A percentile compares a stretch with the other conserved stretches of the same genome.
These are phyloP conservation scores for Debaryomyces coudertii DNA, from an alignment of 1,139 yeast species.

Conservation along the genomic window DNA sequence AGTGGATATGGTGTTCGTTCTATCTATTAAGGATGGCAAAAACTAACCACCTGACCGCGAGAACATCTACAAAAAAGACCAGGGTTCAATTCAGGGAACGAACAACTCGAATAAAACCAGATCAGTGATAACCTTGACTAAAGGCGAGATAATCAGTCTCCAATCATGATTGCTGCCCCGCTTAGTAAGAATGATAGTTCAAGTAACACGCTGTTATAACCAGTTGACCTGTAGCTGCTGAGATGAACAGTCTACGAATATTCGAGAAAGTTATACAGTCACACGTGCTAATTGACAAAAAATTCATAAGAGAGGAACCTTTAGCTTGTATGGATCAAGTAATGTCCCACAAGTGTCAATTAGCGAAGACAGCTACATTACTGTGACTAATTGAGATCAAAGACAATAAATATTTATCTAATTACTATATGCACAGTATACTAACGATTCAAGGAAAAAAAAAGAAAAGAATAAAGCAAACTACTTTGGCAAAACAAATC, in stretches of 20 bases:
- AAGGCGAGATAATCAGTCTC: no score
- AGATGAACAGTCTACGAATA: background rate
- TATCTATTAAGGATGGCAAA: conserved; percentile 10
- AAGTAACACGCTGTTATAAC: background rate
- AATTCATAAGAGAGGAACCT: background rate
- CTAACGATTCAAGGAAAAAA: conserved; percentile 7
- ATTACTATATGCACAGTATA: conserved; percentile 16
- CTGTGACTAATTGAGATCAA: conserved; percentile 1
- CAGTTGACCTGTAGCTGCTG: background rate
- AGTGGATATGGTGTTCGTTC: background rate
- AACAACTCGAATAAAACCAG: background rate
- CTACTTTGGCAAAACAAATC: conserved; percentile 8
- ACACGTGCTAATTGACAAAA: background rate
- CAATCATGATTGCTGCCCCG: no score
- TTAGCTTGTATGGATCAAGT: background rate
- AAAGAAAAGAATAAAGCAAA: conserved; percentile 6
- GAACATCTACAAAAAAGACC: conserved; percentile 3
- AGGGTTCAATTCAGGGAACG: conserved; percentile 6
- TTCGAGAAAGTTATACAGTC: background rate
- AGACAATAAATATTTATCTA: conserved; percentile 12
- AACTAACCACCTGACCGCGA: conserved; percentile 6
- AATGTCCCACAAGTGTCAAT: no score
- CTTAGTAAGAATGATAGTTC: background rate
- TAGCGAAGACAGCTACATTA: background rate
- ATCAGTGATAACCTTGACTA: background rate